Evolutionary conservation across 768 basidiomycete genomes (phyloP), one percentile per base, ranked within the genome.

Genomic region (Saitozyma podzolica): DNA sequence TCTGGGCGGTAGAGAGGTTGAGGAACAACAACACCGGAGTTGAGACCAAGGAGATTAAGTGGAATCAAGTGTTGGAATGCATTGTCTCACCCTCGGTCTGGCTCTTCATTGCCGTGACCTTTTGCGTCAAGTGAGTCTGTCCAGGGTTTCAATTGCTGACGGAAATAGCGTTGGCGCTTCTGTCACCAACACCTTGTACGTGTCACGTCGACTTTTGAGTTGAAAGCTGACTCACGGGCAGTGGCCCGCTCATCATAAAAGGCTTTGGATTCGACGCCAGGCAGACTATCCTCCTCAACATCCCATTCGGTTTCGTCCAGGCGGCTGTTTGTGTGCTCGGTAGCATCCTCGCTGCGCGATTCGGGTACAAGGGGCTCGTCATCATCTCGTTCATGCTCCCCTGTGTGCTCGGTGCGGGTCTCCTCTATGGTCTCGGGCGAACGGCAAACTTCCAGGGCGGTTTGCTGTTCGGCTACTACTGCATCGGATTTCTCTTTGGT

Each of bases 201-300:
- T 29, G 29, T 29, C 29, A 29, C 29, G 29, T 5, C 29, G 2
- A 29, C 29, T 29, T 29, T 5, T 29, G 29, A 29, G 29, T 29
- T 29, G 29, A 29, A 29, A 29, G 29, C 29, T 29, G 29, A 29
- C 29, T 29, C 29, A 29, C 29, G 29, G 5, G 29, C 29, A 29
- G 83, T 59, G 83, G 83, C 4, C 82, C 82, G 39, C 72, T 84
- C 42, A 82, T 83, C 59, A 81, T 83, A 60, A 76, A 75, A 63
- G 81, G 81, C 17, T 83, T 83, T 58, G 83, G 82, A 14, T 83
- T 83, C 65, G 67, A 80, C 56, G 70, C 80, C 58, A 80, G 82
- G 57, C 48, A 79, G 8, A 83, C 82, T 37, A 80, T 83, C 45
- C 71, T 83, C n/a, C 81, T 84, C 77, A 83, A 83, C 62, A 82